phyloP scores from a whole-genome alignment of 805 yeast genomes.

The Candida odintsovae region DNA sequence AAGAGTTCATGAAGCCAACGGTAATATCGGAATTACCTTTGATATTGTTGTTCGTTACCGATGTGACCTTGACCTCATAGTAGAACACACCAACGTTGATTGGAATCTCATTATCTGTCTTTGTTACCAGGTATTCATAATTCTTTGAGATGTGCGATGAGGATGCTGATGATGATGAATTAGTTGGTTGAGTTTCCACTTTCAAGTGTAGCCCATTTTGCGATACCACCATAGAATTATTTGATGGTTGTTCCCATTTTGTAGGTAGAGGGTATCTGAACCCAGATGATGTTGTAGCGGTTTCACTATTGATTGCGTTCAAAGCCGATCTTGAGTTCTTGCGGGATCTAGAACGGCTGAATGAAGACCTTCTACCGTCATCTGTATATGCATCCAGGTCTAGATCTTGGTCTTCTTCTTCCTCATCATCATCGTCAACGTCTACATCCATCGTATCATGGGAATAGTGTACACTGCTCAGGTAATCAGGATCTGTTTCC shows the following conservation, averaged over 20 bases:
- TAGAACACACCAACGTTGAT: conserved; percentile 41
- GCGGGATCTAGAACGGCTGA: neutral
- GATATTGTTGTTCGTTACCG: conserved; percentile 29
- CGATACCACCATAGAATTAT: conserved; percentile 3
- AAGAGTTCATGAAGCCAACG: conserved; percentile 39
- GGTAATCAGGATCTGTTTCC: neutral
- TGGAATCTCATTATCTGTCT: conserved; percentile 32
- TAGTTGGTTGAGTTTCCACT: conserved; percentile 6
- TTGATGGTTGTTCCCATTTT: conserved; percentile 11
- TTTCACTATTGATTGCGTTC: neutral
- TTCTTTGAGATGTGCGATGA: conserved; percentile 5
- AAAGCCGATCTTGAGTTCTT: neutral
- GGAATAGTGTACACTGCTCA: conserved; percentile 5
- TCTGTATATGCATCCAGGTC: neutral
- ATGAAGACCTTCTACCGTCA: neutral
- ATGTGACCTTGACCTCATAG: conserved; percentile 39
- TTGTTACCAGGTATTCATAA: conserved; percentile 21
- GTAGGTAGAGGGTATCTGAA: conserved; percentile 18
- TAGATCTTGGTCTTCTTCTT: neutral
- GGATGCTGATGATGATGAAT: neutral
- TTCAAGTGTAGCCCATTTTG: conserved; percentile 12
- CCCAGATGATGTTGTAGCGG: neutral
- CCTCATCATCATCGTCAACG: conserved; percentile 7
- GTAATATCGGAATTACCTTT: conserved; percentile 29
- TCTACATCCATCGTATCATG: conserved; percentile 15